Base-by-base conservation (phyloP, 2,329 filamentous ascomycete species). In the Epichloe bromicola region DNA sequence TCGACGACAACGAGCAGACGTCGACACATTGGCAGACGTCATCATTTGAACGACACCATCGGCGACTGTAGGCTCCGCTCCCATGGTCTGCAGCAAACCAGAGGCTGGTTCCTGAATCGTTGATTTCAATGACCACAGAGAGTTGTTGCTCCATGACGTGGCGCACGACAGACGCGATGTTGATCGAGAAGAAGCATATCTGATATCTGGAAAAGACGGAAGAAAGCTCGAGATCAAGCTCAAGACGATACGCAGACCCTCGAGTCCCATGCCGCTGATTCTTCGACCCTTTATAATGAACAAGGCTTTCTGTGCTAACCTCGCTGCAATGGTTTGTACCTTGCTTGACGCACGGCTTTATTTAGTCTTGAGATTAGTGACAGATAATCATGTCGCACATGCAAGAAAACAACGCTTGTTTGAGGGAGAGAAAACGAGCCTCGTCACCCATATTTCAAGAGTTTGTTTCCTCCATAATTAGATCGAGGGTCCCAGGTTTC, bases 311-410 rank as follows among this genome's bases (percentile, higher is more conserved):
- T 30, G 8, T 30, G 38, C 33, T 37, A 17, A 38, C 20, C 43
- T 48, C 37, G 39, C 43, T 38, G 14, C 37, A 36, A 39, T 33
- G 2, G 12, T 15, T 30, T 19, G 44, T 41, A 33, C 17, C 20
- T 23, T 23, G 20, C 38, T 26, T n/a, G 43, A 48, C 38, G 34
- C 48, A 53, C 46, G 38, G 39, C 10, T 33, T 40, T 38, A 19
- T 33, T 40, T 38, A 19, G 48, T 36, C 42, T 46, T 14, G 17
- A 47, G 12, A 5, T 46, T 39, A 15, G 41, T 40, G 51, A 54
- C 51, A 45, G 51, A 44, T 44, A 46, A 48, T 50, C 2, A 54
- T 51, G 52, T 54, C 51, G 54, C 54, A 52, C 54, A 56, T 54
- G 54, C 26, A 41, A 55, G 53, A 51, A 55, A 53, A 54, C 30